Conservation (phyloP, 1,139 yeast species). For the Hemisphaericaspora lyxosophila region DNA sequence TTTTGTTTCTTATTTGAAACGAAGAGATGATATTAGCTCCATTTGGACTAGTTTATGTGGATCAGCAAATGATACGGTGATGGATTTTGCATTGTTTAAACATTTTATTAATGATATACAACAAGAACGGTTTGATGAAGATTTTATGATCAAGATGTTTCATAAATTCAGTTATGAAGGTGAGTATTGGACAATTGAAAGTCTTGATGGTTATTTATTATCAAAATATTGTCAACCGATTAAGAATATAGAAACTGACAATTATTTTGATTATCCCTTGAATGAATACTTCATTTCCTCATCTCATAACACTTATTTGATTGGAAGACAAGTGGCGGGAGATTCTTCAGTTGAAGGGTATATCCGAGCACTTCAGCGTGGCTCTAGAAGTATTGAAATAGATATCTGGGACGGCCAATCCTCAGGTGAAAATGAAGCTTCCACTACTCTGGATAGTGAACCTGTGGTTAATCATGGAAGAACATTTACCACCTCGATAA, state of each 20-base stretch:
- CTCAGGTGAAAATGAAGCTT: conserved; percentile 11
- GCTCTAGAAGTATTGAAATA: conserved; percentile 89
- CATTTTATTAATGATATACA: conserved; percentile 54
- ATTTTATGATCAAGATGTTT: conserved; percentile 38
- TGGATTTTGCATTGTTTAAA: conserved; percentile 46
- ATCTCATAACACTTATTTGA: conserved; percentile 89
- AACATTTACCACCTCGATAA: conserved; percentile 73
- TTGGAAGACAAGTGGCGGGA: conserved; percentile 92
- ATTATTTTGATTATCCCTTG: conserved; percentile 64
- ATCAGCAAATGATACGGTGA: conserved; percentile 29
- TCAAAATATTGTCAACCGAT: conserved; percentile 47
- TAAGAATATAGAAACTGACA: conserved; percentile 21
- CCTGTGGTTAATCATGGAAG: conserved; percentile 93
- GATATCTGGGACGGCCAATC: conserved; percentile 87
- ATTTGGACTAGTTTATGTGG: conserved; percentile 28
- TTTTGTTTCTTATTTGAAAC: conserved; percentile 56
- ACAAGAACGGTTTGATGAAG: conserved; percentile 38
- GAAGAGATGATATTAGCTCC: conserved; percentile 30
- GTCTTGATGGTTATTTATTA: conserved; percentile 50
- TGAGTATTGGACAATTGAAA: conserved; percentile 44
- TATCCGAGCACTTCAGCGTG: conserved; percentile 82
- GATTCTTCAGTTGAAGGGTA: conserved; percentile 89
- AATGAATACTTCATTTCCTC: conserved; percentile 88
- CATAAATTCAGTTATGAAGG: conserved; percentile 39
- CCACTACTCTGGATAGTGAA: conserved; percentile 28